Base-by-base conservation (phyloP, 352 stramenopile genomes). In the Phytophthora cryptogea region DNA sequence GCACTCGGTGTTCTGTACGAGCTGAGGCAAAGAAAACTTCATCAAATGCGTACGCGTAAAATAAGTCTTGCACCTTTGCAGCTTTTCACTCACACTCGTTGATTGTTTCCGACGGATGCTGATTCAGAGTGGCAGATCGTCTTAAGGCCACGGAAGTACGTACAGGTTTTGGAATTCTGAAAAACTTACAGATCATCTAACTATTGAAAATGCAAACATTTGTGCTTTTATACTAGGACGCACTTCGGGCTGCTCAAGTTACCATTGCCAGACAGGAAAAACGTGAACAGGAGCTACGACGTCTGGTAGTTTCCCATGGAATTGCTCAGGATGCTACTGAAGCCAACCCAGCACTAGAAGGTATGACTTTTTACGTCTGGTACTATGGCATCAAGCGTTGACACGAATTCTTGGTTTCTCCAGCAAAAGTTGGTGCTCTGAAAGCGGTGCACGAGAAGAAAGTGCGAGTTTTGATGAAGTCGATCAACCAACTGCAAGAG, bases 401-500 rank as follows among this genome's bases (percentile, higher is more conserved):
- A 35, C 26, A 32, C 27, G 28, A 50, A 51, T 13, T 39, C n/a
- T 36, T 7, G 23, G 13, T 33, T 0, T 44, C 2, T 54, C 28
- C 44, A 90, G 82, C 72, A 37, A 88, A 92, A 56, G 54, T 88
- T 31, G 60, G 82, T n/a, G 80, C 83, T 10, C 74, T 89, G 26
- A 91, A 89, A 68, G 73, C 68, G 13, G 66, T 80, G 27, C 80
- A 93, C 35, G 76, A 88, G 36, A 74, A 80, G 48, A 90, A 91
- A 67, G 83, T 92, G n/a, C 78, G 82, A n/a, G 73, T 74, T 27
- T 55, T 96, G 14, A 94, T 96, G 88, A 85, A 84, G 46, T 94
- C 80, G 39, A 94, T 97, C 52, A 78, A 82, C 45, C 73, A 93
- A 51, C 69, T 96, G 7, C 87, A 93, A 43, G 76, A 90, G 14